A percentile compares a stretch with the other conserved stretches of the same genome.
Conservation (phyloP, 2,329 filamentous ascomycete genomes). For the Alternaria arbusti region DNA sequence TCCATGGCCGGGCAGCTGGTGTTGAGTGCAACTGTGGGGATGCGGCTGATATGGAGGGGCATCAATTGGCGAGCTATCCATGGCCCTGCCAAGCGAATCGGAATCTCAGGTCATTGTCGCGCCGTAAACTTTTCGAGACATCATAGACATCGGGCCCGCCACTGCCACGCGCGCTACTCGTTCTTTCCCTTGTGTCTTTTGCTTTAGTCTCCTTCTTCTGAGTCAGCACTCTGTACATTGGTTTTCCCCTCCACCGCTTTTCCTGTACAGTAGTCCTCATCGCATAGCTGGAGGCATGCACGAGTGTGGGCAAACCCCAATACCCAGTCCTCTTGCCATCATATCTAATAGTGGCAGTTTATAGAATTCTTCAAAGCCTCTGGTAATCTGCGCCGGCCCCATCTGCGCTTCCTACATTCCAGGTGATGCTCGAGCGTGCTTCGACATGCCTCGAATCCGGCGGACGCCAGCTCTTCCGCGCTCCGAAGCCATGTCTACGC, state of each 20-base stretch:
- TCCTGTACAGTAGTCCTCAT: conserved; percentile 12
- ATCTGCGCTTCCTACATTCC: conserved; percentile 26
- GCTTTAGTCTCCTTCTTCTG: conserved; percentile 1
- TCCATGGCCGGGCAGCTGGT: conserved; percentile 67
- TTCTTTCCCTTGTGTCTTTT: conserved; percentile 7
- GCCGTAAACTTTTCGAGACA: conserved; percentile 33
- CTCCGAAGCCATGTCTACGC: conserved; percentile 46
- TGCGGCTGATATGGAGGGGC: conserved; percentile 27
- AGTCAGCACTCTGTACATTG: not conserved
- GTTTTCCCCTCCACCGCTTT: not conserved
- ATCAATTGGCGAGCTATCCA: conserved; percentile 18
- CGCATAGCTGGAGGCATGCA: conserved; percentile 24
- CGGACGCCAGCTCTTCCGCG: conserved; percentile 59
- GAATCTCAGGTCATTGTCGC: conserved; percentile 24
- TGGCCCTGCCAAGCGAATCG: conserved; percentile 18
- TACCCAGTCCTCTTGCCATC: not conserved
- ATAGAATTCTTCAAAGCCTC: conserved; percentile 2
- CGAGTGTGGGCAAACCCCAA: conserved; percentile 21
- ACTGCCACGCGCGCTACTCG: conserved; percentile 16
- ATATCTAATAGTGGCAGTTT: conserved; percentile 11
- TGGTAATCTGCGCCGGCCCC: conserved; percentile 31
- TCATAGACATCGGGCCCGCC: conserved; percentile 18
- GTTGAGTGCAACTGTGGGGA: conserved; percentile 10
- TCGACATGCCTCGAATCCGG: conserved; percentile 65
- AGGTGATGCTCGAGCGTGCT: conserved; percentile 65